Evolutionary conservation across 2,329 filamentous ascomycete species (phyloP).

Genomic region (Didymella exigua): DNA sequence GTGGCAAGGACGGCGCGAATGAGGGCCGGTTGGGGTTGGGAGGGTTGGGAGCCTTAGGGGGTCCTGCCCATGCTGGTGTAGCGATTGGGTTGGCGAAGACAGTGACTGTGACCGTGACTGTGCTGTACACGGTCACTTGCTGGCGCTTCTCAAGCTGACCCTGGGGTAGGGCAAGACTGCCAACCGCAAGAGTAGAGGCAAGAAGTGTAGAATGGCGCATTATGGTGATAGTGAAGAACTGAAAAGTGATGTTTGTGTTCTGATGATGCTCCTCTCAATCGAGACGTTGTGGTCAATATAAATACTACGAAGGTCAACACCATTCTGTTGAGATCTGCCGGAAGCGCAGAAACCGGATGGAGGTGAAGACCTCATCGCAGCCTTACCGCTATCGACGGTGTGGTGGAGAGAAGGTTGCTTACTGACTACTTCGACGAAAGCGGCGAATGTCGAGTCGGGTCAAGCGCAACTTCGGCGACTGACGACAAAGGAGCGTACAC

Average conservation of each 20-base stretch:
- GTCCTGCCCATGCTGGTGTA: slow-evolving; percentile 8
- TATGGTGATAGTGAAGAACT: slow-evolving; percentile 15
- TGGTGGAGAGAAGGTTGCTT: slow-evolving; percentile 2
- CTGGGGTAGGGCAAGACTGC: slow-evolving; percentile 34
- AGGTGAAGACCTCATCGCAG: slow-evolving; percentile 2
- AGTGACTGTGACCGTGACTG: slow-evolving; percentile 30
- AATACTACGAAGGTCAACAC: slow-evolving; percentile 9
- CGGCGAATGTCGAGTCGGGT: slow-evolving; percentile 7
- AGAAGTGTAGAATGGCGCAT: slow-evolving; percentile 40
- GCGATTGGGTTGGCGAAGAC: slow-evolving; percentile 22
- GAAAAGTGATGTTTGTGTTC: slow-evolving; percentile 6
- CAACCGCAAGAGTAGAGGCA: slow-evolving; percentile 32
- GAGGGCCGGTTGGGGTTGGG: slow-evolving; percentile 2
- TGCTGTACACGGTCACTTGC: slow-evolving; percentile 28
- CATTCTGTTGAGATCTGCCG: slow-evolving; percentile 7
- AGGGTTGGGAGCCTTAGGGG: slow-evolving; percentile 7
- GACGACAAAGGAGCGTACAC: slow-evolving; percentile 5
- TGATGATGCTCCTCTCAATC: neutral
- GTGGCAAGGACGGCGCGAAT: slow-evolving; percentile 1
- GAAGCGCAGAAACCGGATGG: slow-evolving; percentile 5
- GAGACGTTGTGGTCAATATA: slow-evolving; percentile 4
- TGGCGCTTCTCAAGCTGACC: slow-evolving; percentile 24
- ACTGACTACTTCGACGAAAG: slow-evolving; percentile 17
- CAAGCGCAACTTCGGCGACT: slow-evolving; percentile 13
- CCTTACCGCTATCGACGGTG: slow-evolving; percentile 3